These are phyloP conservation scores for Psilocybe cubensis DNA, from an alignment of 768 basidiomycete genomes.

Conservation along the genomic window DNA sequence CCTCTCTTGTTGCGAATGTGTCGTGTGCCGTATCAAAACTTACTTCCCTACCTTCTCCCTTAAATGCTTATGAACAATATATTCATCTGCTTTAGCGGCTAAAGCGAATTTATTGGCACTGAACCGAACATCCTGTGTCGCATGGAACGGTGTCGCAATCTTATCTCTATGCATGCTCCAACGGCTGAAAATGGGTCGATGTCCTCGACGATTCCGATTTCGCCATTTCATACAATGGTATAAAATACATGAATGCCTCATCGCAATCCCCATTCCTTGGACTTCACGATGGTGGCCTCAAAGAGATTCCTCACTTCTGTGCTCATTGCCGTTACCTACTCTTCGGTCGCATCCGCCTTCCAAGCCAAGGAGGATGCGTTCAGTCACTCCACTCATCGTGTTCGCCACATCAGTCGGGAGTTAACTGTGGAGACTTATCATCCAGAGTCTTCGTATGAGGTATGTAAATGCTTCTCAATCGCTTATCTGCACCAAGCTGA, in stretches of 20 bases:
- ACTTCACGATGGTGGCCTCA: slow-evolving; percentile 23
- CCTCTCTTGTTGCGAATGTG: neutral
- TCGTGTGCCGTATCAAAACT: neutral
- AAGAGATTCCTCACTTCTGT: slow-evolving; percentile 29
- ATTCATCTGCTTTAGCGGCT: neutral
- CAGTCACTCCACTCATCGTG: slow-evolving; percentile 25
- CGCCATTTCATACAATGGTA: neutral
- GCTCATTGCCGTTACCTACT: slow-evolving; percentile 25
- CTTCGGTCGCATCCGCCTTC: slow-evolving; percentile 16
- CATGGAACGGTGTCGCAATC: neutral
- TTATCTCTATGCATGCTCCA: neutral
- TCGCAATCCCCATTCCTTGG: neutral
- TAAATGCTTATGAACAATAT: neutral
- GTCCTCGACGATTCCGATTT: neutral
- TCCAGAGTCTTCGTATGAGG: slow-evolving; percentile 29
- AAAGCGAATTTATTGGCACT: too few species aligned
- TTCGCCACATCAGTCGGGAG: slow-evolving; percentile 25
- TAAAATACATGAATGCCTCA: neutral
- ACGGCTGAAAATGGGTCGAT: neutral
- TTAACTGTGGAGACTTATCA: slow-evolving; percentile 28
- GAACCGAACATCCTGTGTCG: neutral
- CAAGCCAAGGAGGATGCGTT: neutral
- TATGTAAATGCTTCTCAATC: slow-evolving; percentile 1
- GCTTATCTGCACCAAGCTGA: neutral
- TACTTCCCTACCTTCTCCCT: neutral